Evolutionary conservation across 495 filamentous ascomycete genomes (phyloP).

Genomic region (Peziza echinospora): DNA sequence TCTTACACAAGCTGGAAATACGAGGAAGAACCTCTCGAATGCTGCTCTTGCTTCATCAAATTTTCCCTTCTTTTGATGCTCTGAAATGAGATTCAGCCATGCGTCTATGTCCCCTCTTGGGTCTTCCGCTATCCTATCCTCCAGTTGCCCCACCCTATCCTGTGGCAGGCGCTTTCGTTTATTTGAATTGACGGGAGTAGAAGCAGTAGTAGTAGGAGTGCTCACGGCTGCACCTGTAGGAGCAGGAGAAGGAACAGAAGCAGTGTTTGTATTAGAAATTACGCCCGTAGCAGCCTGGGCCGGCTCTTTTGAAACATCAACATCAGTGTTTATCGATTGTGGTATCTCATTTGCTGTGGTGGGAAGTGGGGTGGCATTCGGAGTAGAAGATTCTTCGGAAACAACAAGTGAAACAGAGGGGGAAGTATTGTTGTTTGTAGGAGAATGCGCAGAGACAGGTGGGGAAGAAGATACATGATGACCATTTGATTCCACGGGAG

Average conservation of each 20-base stretch:
- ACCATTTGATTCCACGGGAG: background rate
- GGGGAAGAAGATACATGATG: background rate
- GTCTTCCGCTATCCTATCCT: slow-evolving; percentile 77
- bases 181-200: slow-evolving; percentile 26
- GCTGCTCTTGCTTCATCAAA: slow-evolving; percentile 56
- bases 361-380: background rate
- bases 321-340: background rate
- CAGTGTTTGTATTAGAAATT: background rate
- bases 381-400: background rate
- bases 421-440: background rate
- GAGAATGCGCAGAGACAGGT: background rate
- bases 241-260: background rate
- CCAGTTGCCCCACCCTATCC: slow-evolving; percentile 63
- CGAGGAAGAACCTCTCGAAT: slow-evolving; percentile 65
- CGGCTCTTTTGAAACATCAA: background rate
- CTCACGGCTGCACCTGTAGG: background rate
- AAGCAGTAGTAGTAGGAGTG: slow-evolving; percentile 12
- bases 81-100: slow-evolving; percentile 68
- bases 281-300: background rate
- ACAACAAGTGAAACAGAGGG: background rate
- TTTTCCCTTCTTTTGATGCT: slow-evolving; percentile 63
- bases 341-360: background rate
- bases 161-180: slow-evolving; percentile 38
- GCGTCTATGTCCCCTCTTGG: slow-evolving; percentile 76
- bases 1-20: slow-evolving; percentile 80